Base-by-base conservation (phyloP, 441 rosid genomes). In the Rhodomyrtus psidioides region DNA sequence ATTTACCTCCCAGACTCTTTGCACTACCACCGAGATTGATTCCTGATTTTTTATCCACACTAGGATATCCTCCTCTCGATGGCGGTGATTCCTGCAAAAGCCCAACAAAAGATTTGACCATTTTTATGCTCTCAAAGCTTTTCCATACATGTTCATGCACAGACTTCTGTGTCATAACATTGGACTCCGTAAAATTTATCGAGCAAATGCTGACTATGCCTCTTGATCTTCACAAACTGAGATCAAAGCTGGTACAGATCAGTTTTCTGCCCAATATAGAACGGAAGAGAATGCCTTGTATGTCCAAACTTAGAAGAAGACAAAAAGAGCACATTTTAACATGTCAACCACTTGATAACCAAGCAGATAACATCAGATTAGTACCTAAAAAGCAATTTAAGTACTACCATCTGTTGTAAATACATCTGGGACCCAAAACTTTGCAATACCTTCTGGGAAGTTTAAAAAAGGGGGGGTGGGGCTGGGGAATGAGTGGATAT, bases 1-100 rank as follows among this genome's bases (percentile, higher is more conserved):
- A 90, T 86, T 90, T 84, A 87, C 90, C 93, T 27, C 94, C 91
- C 54, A 93, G 85, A 84, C 84, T 88, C 84, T 88, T 89, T 82
- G 92, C n/a, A 2, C 90, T 88, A 89, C 90, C 89, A 85, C 51
- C 12, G 5, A 70, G 79, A 70, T 39, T 90, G 89, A 10, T 90
- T 92, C 82, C 88, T 51, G 89, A 82, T 79, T 83, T 90, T 42
- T 84, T 83, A 59, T 86, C 92, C 86, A 86, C 92, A 44, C 79
- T 87, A 74, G 12, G 87, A 57, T 16, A 60, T 83, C 83, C 85
- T 56, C 30, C 55, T 87, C 86, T 91, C 88, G 85, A 86, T 86
- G 86, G 76, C 54, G 84, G 86, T 23, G 74, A 79, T 28, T 81
- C 84, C 83, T 89, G 82, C 57, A 83, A 86, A 13, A 84, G 60